phyloP scores from a whole-genome alignment of 176 grass and related monocot species.

The Coix lacrymajobi region DNA sequence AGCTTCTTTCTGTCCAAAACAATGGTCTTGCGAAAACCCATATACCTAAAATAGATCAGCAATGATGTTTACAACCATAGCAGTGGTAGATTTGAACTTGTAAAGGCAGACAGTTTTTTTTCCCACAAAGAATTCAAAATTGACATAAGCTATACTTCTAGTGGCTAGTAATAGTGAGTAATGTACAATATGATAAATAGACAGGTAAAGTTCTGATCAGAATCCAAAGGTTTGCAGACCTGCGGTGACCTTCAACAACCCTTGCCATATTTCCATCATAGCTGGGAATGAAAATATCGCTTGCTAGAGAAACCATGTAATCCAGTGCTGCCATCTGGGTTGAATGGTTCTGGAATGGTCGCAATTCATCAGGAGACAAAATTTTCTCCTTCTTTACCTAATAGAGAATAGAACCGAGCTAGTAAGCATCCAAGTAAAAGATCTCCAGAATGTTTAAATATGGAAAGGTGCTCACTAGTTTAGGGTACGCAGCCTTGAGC shows the following conservation, averaged over 20 bases:
- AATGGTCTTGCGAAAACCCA: slow-evolving; percentile 64
- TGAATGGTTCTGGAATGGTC: slow-evolving; percentile 84
- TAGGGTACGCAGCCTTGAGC: slow-evolving; percentile 76
- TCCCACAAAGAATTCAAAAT: neutral
- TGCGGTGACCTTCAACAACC: slow-evolving; percentile 92
- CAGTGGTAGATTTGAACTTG: neutral
- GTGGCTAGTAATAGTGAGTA: neutral
- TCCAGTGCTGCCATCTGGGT: slow-evolving; percentile 97
- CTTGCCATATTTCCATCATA: slow-evolving; percentile 99
- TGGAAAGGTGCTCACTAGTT: slow-evolving; percentile 47
- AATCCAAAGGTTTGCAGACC: slow-evolving; percentile 37
- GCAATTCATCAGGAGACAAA: slow-evolving; percentile 65
- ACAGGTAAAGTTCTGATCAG: neutral
- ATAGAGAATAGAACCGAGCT: slow-evolving; percentile 12
- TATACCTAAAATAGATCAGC: slow-evolving; percentile 45
- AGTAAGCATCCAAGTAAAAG: slow-evolving; percentile 5
- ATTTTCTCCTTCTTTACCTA: slow-evolving; percentile 94
- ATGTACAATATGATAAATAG: neutral
- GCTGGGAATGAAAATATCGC: slow-evolving; percentile 88
- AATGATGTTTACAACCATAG: neutral
- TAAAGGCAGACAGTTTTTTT: neutral
- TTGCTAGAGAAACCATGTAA: slow-evolving; percentile 83
- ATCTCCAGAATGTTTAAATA: neutral
- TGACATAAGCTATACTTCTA: neutral
- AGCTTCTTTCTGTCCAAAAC: slow-evolving; percentile 71